Conservation (phyloP, 176 grass and related monocot species). For the Ananas comosus region DNA sequence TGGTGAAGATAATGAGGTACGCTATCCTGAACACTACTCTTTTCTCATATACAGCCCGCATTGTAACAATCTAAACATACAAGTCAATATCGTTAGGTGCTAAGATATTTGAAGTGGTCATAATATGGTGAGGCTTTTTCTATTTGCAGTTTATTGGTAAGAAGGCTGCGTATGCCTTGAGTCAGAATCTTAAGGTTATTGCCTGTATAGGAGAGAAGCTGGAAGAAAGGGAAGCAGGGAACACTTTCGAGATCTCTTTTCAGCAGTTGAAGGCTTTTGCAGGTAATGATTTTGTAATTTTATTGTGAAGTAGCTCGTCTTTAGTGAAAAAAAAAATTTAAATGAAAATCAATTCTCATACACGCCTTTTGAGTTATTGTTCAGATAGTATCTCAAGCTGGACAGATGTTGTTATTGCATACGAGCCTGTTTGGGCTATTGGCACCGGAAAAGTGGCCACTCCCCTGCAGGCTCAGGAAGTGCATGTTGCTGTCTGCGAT, state of each 20-base stretch:
- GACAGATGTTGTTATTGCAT: slow-evolving; percentile 81
- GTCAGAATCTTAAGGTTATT: slow-evolving; percentile 98
- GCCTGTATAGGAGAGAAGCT: slow-evolving; percentile 91
- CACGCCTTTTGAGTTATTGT: slow-evolving; percentile 23
- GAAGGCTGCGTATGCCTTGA: slow-evolving; percentile 90
- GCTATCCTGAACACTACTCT: background rate
- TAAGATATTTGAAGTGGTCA: background rate
- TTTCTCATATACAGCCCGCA: background rate
- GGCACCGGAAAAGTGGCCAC: slow-evolving; percentile 88
- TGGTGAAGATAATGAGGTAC: slow-evolving; percentile 83
- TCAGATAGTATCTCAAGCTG: slow-evolving; percentile 80
- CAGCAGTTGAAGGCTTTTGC: slow-evolving; percentile 87
- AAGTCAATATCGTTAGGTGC: background rate
- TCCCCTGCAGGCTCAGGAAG: slow-evolving; percentile 92
- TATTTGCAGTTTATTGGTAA: slow-evolving; percentile 83
- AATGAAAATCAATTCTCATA: slow-evolving; percentile 1
- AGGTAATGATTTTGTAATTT: slow-evolving; percentile 32
- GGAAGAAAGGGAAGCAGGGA: slow-evolving; percentile 94
- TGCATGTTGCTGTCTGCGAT: slow-evolving; percentile 74
- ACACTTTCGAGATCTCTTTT: slow-evolving; percentile 97
- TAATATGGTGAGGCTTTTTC: slow-evolving; percentile 11
- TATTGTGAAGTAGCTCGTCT: background rate
- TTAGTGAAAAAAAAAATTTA: too few relatives aligned
- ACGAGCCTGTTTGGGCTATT: slow-evolving; percentile 99
- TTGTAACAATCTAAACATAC: background rate